Evolutionary conservation across 192 early-diverging fungal species (phyloP).

Genomic region (Piromyces sp.): DNA sequence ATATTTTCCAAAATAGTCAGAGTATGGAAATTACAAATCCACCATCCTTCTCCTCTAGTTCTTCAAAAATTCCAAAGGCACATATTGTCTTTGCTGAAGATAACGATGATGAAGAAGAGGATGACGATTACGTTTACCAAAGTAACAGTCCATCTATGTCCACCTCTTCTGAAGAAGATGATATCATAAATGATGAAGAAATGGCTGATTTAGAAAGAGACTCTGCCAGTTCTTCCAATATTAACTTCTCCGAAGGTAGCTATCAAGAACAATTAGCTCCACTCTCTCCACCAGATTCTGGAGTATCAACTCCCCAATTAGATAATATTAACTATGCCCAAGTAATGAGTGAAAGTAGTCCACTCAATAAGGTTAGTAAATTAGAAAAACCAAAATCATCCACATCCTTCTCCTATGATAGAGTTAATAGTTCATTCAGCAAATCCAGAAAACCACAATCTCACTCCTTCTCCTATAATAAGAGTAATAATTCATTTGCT

Average conservation of each 20-base stretch:
- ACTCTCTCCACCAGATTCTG: neutral
- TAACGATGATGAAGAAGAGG: neutral
- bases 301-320: neutral
- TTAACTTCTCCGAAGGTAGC: neutral
- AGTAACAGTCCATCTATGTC: neutral
- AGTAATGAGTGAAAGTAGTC: neutral
- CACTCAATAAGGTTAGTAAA: neutral
- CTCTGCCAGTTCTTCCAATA: neutral
- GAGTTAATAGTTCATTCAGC: neutral
- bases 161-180: neutral
- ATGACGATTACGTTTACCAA: neutral
- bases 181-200: neutral
- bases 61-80: neutral
- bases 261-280: neutral
- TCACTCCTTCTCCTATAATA: neutral
- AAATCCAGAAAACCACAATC: neutral
- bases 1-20: neutral
- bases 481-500: neutral
- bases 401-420: neutral
- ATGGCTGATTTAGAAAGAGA: neutral
- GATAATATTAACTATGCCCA: neutral
- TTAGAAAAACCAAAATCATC: neutral
- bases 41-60: neutral
- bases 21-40: neutral
- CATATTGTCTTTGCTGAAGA: neutral